Base-by-base conservation (phyloP, 192 early-diverging fungal genomes). In the Coemansia sp. region DNA sequence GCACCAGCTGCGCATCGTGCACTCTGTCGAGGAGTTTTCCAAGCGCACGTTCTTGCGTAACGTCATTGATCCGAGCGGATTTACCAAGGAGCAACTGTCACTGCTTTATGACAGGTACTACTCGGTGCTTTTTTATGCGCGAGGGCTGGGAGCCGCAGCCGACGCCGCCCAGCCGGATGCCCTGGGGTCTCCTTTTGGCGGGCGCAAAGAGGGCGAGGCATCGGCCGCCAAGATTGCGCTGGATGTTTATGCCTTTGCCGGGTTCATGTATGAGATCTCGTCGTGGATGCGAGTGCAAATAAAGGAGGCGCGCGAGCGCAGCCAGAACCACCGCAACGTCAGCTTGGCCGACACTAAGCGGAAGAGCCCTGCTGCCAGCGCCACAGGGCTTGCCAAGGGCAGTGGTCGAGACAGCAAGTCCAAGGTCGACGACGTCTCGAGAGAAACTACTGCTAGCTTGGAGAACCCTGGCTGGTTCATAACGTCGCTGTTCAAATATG, bases 81-180 rank as follows among this genome's bases (percentile, higher is more conserved):
- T 98, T 60, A 87, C 83, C 60, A 92, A 93, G 65, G 90, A 93
- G 40, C 86, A 98, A 63, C 83, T 96, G 32, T 82, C 90, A 24
- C 81, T 91, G 34, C 75, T 98, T n/a, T 95, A 93, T 65, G 94
- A 98, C 74, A 79, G 88, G 33, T 96, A 85, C 83, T 95, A 88
- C 72, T 86, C 80, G 43, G 91, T 93, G 1, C 69, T 90, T 27
- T 89, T 90, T 71, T 90, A 89, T 60, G 53, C 63, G 17, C 70
- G 53, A 12, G 48, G 41, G 9, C 35, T n/a, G n/a, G n/a, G n/a
- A n/a, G n/a, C n/a, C n/a, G n/a, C n/a, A n/a, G n/a, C n/a, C n/a
- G n/a, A n/a, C n/a, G n/a, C n/a, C n/a, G n/a, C n/a, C 22, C 43
- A 36, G 15, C 33, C 3, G 0, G 43, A 15, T 6, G 6, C 56